Conservation (phyloP, 2,329 filamentous ascomycete genomes). For the Seiridium cupressi region DNA sequence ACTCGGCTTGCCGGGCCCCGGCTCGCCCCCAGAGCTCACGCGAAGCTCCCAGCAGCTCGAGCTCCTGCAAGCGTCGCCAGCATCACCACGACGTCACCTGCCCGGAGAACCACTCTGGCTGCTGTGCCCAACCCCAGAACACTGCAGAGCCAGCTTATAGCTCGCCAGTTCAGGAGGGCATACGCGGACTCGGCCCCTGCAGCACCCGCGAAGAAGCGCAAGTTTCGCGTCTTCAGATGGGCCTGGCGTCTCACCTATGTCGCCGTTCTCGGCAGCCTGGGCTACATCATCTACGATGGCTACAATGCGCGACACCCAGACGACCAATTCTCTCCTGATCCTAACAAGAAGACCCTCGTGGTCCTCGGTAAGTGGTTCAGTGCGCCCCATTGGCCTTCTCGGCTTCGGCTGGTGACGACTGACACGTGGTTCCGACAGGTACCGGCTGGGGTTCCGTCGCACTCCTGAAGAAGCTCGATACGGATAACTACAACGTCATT, state of each 20-base stretch:
- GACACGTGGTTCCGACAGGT: slow-evolving; percentile 50
- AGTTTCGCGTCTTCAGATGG: slow-evolving; percentile 74
- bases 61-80: slow-evolving; percentile 23
- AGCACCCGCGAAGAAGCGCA: slow-evolving; percentile 46
- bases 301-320: slow-evolving; percentile 79
- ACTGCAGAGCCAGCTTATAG: slow-evolving; percentile 24
- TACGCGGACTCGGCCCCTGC: slow-evolving; percentile 51
- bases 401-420: slow-evolving; percentile 12
- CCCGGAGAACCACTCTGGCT: slow-evolving; percentile 26
- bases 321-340: slow-evolving; percentile 77
- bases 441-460: slow-evolving; percentile 96
- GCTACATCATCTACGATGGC: slow-evolving; percentile 75
- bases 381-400: slow-evolving; percentile 5
- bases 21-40: slow-evolving; percentile 19
- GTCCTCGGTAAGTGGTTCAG: slow-evolving; percentile 69
- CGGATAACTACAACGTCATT: slow-evolving; percentile 97
- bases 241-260: slow-evolving; percentile 81
- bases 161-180: slow-evolving; percentile 41
- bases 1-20: slow-evolving; percentile 27
- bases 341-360: slow-evolving; percentile 93
- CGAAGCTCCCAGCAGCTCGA: slow-evolving; percentile 17
- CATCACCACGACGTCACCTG: slow-evolving; percentile 24
- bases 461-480: slow-evolving; percentile 96
- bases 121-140: slow-evolving; percentile 32
- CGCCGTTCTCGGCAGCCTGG: slow-evolving; percentile 66